Percentiles rank a stretch among this genome's conserved stretches.
Evolutionary conservation across 176 grass and related monocot genomes (phyloP).

Genomic region (Saccharum spontaneum): DNA sequence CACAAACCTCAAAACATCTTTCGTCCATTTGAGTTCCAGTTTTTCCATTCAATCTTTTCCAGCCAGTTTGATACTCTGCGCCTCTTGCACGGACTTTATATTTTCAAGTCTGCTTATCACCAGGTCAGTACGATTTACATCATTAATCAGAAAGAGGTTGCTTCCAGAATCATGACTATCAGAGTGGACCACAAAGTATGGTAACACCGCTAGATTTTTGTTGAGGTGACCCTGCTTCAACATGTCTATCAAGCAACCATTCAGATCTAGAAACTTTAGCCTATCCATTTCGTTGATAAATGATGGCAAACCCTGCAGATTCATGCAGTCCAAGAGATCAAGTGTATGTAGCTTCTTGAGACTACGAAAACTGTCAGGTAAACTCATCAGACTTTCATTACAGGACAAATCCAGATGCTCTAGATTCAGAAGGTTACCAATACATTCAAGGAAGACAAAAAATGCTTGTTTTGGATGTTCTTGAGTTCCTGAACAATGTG

Average conservation of each 20-base stretch:
- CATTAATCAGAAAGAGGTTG: neutral
- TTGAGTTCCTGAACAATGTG: neutral
- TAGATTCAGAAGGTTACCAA: neutral
- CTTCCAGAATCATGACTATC: neutral
- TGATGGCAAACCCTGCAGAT: too few species aligned
- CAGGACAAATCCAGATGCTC: neutral
- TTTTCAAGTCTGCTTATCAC: too few species aligned
- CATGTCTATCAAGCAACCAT: too few species aligned
- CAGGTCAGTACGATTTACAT: neutral
- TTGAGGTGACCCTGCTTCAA: neutral
- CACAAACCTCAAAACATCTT: too few species aligned
- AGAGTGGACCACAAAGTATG: neutral
- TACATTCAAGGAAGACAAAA: neutral
- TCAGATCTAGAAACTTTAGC: neutral
- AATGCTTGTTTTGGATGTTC: too few species aligned
- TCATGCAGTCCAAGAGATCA: neutral
- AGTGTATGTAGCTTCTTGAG: constrained; percentile 18
- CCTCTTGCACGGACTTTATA: too few species aligned
- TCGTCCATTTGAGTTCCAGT: too few species aligned
- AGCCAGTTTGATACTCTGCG: too few species aligned
- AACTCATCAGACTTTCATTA: rapidly evolving
- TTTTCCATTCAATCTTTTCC: too few species aligned
- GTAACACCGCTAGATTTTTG: neutral
- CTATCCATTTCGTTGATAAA: too few species aligned
- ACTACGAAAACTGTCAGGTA: neutral